Conservation (phyloP, 345 rosid genomes). For the Gossypium anomalum region DNA sequence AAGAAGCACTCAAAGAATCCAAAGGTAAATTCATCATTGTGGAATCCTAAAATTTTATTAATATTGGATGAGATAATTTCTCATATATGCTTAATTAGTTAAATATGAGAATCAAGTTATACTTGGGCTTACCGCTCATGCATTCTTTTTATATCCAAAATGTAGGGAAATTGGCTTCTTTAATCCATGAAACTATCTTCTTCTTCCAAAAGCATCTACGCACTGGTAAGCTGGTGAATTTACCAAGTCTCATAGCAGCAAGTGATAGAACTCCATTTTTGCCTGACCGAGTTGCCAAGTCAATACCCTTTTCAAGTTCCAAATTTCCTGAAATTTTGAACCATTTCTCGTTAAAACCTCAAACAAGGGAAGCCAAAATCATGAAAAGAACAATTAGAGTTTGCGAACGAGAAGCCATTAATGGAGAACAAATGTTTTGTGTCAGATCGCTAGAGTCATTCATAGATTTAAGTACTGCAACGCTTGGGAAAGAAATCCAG, state of each 20-base stretch:
- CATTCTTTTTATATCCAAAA: no score
- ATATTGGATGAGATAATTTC: no score
- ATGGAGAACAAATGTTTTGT: background rate
- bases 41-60: no score
- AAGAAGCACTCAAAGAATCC: no score
- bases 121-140: no score
- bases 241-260: background rate
- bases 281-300: background rate
- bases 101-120: no score
- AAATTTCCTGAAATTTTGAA: background rate
- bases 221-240: background rate
- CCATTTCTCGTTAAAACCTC: background rate
- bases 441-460: background rate
- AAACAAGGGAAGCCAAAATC: background rate
- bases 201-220: background rate
- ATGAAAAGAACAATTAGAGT: background rate
- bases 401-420: background rate
- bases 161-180: no score
- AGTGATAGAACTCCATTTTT: background rate
- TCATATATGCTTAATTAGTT: no score
- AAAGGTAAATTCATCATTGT: no score
- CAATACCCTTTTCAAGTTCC: background rate
- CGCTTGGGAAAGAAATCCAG: background rate
- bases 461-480: background rate
- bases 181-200: background rate